Conservation (phyloP, 179 eudicot genomes). For the Beta lomatogona region DNA sequence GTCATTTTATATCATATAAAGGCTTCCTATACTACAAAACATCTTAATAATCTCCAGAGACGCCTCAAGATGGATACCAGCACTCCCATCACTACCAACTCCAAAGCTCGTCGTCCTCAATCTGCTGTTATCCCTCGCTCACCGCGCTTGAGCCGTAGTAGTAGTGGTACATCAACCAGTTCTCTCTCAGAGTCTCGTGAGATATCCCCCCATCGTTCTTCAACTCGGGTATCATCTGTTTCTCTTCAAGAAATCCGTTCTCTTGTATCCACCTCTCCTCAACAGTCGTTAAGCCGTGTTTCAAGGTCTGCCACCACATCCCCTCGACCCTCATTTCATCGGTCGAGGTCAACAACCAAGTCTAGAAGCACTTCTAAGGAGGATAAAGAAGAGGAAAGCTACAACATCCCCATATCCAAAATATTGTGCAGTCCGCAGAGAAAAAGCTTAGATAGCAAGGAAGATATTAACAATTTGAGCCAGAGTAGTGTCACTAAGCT, state of each 20-base stretch:
- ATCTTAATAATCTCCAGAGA: constrained; percentile 7
- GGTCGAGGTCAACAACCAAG: constrained; percentile 32
- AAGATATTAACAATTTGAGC: background rate
- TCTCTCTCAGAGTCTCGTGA: constrained; percentile 18
- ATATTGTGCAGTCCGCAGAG: constrained; percentile 22
- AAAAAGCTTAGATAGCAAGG: constrained; percentile 21
- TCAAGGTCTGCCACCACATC: constrained; percentile 43
- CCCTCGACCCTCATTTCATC: constrained; percentile 41
- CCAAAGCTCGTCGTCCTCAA: constrained; percentile 22
- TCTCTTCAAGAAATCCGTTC: constrained; percentile 31
- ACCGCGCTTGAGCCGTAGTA: constrained; percentile 32
- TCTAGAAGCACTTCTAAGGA: constrained; percentile 24
- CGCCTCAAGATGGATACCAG: constrained; percentile 32
- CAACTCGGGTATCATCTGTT: constrained; percentile 17
- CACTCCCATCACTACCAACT: constrained; percentile 15
- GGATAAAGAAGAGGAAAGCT: constrained; percentile 24
- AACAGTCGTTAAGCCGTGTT: constrained; percentile 15
- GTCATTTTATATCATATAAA: background rate
- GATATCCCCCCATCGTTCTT: constrained; percentile 17
- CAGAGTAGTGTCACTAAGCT: constrained; percentile 26
- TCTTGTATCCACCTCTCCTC: constrained; percentile 27
- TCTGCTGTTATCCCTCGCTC: constrained; percentile 31
- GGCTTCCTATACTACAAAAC: background rate
- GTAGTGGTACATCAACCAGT: constrained; percentile 25
- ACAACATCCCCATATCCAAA: constrained; percentile 26